Evolutionary conservation across 768 basidiomycete species (phyloP), one percentile per base, ranked within the genome.

Genomic region (Trametes gibbosa): DNA sequence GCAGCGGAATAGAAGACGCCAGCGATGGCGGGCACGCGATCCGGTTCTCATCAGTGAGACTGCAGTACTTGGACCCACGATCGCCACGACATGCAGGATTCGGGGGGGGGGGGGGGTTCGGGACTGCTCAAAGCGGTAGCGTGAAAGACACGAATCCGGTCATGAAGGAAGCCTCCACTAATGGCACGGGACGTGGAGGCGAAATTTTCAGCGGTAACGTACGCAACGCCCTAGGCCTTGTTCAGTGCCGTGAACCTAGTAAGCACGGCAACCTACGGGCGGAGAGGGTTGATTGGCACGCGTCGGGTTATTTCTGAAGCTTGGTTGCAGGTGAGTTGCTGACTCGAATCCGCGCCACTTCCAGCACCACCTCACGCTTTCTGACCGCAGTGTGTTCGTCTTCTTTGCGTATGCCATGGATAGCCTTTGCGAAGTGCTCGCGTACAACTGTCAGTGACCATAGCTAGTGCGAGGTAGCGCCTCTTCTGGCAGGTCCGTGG

Each of bases 201-300:
- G 47, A 56, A 56, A 50, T 39, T 56, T 56, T 56, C 37, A 39
- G 37, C 29, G 29, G 29, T 32, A 32, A 17, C 37, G 37, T 39
- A 39, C 10, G 5, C 3, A 39, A 39, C 37, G 13, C 17, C 37
- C 29, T 32, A 10, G 29, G 29, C 29, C 29, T 4, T 10, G 29
- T 32, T 32, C 29, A 32, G 29, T 32, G 29, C 29, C 29, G 29
- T 32, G 29, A 32, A 10, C 29, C 29, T 32, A 32, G 29, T 32
- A 32, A 32, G 29, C 29, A 32, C 29, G 29, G 29, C 10, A 32
- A 32, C 29, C 29, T 32, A 32, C 10, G 29, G 29, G 19, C 21
- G 21, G 35, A 14, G 45, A 21, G 34, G 43, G 42, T 47, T 55
- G 42, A 32, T 16, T 53, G 52, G 19, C 41, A 40, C 41, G 52